Conservation (phyloP, 176 grass and related monocot genomes). For the Calamus simplicifolius region DNA sequence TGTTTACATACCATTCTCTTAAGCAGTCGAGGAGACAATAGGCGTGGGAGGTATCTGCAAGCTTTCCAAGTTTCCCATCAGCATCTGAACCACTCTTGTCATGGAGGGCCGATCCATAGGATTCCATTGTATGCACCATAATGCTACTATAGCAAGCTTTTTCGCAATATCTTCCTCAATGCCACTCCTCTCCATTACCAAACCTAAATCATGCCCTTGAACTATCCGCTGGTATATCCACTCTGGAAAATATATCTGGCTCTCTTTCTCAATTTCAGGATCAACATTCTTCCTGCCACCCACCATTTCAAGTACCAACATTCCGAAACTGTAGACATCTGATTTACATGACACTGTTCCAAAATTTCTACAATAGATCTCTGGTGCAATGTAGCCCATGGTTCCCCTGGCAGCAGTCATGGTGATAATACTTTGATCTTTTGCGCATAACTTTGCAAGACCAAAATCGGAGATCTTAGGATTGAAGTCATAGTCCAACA, state of each 20-base stretch:
- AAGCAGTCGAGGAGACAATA: slow-evolving; percentile 13
- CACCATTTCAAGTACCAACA: slow-evolving; percentile 4
- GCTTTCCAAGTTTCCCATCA: slow-evolving; percentile 29
- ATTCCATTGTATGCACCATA: slow-evolving; percentile 55
- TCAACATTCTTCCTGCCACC: slow-evolving; percentile 1
- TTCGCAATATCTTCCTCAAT: neutral
- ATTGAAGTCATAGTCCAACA: neutral
- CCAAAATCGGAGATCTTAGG: slow-evolving; percentile 8
- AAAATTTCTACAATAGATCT: slow-evolving; percentile 11
- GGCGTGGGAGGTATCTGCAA: slow-evolving; percentile 40
- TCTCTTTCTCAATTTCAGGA: neutral
- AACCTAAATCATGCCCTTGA: neutral
- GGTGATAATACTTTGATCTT: slow-evolving; percentile 1
- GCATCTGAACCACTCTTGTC: slow-evolving; percentile 58
- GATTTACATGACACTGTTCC: slow-evolving; percentile 4
- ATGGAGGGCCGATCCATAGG: slow-evolving; percentile 38
- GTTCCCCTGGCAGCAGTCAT: slow-evolving; percentile 8
- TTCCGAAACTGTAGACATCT: slow-evolving; percentile 3
- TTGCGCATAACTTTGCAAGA: slow-evolving; percentile 2
- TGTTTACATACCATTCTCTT: too few species aligned
- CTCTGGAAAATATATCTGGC: slow-evolving; percentile 7
- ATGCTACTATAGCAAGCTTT: slow-evolving; percentile 1
- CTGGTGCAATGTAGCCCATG: slow-evolving; percentile 5
- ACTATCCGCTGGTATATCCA: neutral
- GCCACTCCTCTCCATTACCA: neutral